phyloP scores from a whole-genome alignment of 75 land plant species.

The Picea sitchensis region DNA sequence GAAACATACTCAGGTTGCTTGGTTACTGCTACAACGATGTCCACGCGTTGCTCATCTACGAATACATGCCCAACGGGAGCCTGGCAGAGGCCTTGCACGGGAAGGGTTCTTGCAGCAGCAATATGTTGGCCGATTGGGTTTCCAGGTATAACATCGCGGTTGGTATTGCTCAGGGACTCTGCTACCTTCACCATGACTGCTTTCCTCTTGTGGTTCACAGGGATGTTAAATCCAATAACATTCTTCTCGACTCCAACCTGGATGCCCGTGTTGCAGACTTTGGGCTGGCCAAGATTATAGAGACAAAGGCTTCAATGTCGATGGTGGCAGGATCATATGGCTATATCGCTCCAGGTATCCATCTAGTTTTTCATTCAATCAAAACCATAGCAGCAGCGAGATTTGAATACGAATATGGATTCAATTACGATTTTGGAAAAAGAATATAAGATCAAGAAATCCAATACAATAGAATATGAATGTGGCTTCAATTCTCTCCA shows the following conservation, averaged over 20 bases:
- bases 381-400: not conserved
- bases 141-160: conserved; percentile 54
- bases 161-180: conserved; percentile 71
- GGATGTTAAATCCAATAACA: conserved; percentile 79
- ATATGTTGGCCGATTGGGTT: conserved; percentile 47
- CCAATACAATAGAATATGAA: not conserved
- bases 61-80: conserved; percentile 76
- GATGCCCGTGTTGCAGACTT: conserved; percentile 83
- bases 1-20: conserved; percentile 67
- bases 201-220: conserved; percentile 71
- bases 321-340: conserved; percentile 87
- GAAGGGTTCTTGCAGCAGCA: conserved; percentile 13
- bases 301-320: conserved; percentile 65
- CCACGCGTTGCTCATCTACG: conserved; percentile 56
- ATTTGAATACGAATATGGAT: not conserved
- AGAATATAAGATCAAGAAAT: too few relatives aligned
- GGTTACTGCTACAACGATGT: conserved; percentile 67
- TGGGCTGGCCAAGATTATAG: conserved; percentile 62
- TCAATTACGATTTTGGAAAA: too few relatives aligned
- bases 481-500: not conserved
- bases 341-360: conserved; percentile 87
- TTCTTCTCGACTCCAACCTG: conserved; percentile 65
- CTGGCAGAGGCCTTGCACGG: conserved; percentile 66
- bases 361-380: not conserved
- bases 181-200: conserved; percentile 89